Evolutionary conservation across 164 flowering plant species (phyloP).

Genomic region (Stephania cephalantha): DNA sequence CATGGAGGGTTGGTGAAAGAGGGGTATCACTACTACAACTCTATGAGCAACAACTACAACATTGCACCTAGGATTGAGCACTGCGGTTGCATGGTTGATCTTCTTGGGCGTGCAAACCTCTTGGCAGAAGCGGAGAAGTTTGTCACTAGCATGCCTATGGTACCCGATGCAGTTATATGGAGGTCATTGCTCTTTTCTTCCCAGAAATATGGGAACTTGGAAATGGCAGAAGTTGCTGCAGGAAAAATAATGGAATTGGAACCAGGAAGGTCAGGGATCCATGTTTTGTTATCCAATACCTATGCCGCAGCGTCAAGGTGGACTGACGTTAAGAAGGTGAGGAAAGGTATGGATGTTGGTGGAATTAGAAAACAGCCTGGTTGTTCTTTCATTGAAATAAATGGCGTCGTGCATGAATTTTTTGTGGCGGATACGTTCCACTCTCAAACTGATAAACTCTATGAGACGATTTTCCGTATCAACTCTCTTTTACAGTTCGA

Average conservation of each 20-base stretch:
- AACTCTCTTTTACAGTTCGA: conserved; percentile 13
- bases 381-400: conserved; percentile 27
- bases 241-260: conserved; percentile 23
- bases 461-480: conserved; percentile 13
- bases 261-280: conserved; percentile 23
- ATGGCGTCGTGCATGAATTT: conserved; percentile 31
- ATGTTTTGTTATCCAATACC: conserved; percentile 28
- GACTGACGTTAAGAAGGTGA: conserved; percentile 28
- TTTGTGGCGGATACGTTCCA: conserved; percentile 24
- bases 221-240: conserved; percentile 28
- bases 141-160: conserved; percentile 23
- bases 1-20: conserved; percentile 34
- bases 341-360: conserved; percentile 20
- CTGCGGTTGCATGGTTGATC: conserved; percentile 33
- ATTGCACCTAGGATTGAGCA: conserved; percentile 27
- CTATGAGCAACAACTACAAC: conserved; percentile 23
- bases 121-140: conserved; percentile 24
- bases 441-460: conserved; percentile 15
- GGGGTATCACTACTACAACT: conserved; percentile 19
- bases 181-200: conserved; percentile 30
- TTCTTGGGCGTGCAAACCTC: conserved; percentile 35
- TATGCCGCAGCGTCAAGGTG: conserved; percentile 30
- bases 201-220: conserved; percentile 17
- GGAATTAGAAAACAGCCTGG: conserved; percentile 28
- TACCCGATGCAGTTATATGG: conserved; percentile 38